Evolutionary conservation across 2,329 filamentous ascomycete species (phyloP), one percentile per base, ranked within the genome.

Genomic region (Endocalyx cinctus): DNA sequence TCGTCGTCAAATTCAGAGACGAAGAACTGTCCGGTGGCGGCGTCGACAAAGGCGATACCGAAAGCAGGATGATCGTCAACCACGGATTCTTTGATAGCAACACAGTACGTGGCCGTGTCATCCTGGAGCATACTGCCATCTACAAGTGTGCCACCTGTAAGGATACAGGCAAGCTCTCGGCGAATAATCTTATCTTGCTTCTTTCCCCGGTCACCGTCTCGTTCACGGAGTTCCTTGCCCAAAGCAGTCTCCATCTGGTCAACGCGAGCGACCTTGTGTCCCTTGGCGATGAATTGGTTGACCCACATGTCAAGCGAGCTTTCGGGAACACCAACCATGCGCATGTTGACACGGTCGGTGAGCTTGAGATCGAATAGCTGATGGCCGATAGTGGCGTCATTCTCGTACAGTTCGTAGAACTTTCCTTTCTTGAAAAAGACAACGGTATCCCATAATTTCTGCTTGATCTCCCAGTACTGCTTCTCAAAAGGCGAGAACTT

Each of bases 391-490:
- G 90, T 95, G 5, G 92, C 92, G 61, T 98, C 92, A 40, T 96
- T 95, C 58, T 98, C 92, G 54, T 97, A 98, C 0, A 98, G 72
- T 58, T 98, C 92, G 55, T 96, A 98, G 62, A 98, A 98, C 52
- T 98, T 98, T 52, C 92, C 92, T 69, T 98, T 98, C 63, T 97
- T 98, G 79, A 98, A 98, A 64, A 98, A 98, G 12, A 98, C 90
- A 28, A 98, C 83, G 0, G 89, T 96, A 46, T 96, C 88, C 85
- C 87, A 97, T 46, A 94, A 86, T 50, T 96, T 96, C 59, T 89
- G 85, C 66, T 98, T 98, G 60, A 98, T 97, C 52, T 94, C 87
- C 92, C 92, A 98, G 59, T 98, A 98, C 57, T 98, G 92, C 59
- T 88, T 94, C 62, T 98, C 92, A 45, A 98, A 98, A 0, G 90